Evolutionary conservation across 2,329 filamentous ascomycete genomes (phyloP), one percentile per base, ranked within the genome.

Genomic region (Exophiala phaeomuriformis): DNA sequence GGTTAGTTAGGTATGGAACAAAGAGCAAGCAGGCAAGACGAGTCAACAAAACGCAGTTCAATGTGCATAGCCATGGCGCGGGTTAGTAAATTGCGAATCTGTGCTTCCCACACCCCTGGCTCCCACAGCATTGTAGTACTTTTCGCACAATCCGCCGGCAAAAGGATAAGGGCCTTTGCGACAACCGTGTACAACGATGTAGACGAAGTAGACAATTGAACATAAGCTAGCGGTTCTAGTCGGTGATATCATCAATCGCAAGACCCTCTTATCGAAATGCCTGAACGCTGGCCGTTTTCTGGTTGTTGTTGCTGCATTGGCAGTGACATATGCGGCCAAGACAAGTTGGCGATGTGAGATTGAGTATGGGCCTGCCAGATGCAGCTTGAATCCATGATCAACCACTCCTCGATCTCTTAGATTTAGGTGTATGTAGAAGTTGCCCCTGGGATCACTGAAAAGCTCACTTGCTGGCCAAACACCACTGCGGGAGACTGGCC

Each of bases 1-100:
- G 59, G 53, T 59, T 19, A 19, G 66, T 71, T 64, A 72, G 69
- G 55, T 56, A 60, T 56, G 43, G 52, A 60, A 45, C 28, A 3
- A 30, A 32, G 5, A 42, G 10, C 10, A 47, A 42, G 39, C 31
- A 35, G 12, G 12, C 2, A 41, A 28, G 41, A 19, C 8, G 37
- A 9, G 44, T 36, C 19, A 19, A 19, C 19, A 19, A 19, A 19
- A 19, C 19, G 19, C 19, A 2, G 19, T 1, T 19, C 19, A 19
- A 19, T 1, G 19, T 19, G 19, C 19, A 19, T 19, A 19, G 19
- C 19, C 19, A 19, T 19, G 2, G 19, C 19, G 19, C 19, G 19
- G 19, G 19, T 19, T 19, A 19, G 19, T 19, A 19, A 19, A 19
- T 19, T 1, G 19, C 19, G 19, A 19, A 19, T 19, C 19, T 2